Evolutionary conservation across 1,284 basidiomycete genomes (phyloP).

Genomic region (Cutaneotrichosporon dermatis): DNA sequence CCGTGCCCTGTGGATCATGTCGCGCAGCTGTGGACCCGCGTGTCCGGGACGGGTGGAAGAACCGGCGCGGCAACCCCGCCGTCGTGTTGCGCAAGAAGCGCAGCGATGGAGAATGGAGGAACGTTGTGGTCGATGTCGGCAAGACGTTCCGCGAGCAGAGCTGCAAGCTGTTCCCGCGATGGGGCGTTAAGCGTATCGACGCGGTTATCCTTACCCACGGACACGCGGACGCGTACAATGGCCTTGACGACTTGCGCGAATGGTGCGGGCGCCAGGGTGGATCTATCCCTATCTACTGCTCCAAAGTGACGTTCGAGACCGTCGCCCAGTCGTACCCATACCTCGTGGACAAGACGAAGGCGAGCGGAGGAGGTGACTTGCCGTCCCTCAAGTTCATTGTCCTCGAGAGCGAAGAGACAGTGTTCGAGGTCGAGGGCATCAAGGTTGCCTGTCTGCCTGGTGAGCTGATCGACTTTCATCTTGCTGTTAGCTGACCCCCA

Average conservation of each 20-base stretch:
- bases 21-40: conserved; percentile 37
- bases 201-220: conserved; percentile 51
- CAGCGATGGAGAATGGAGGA: conserved; percentile 29
- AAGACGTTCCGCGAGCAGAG: conserved; percentile 50
- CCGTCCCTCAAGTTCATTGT: conserved; percentile 36
- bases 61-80: conserved; percentile 46
- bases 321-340: conserved; percentile 46
- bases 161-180: conserved; percentile 41
- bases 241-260: conserved; percentile 42
- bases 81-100: conserved; percentile 29
- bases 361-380: conserved; percentile 50
- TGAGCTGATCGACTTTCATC: conserved; percentile 12
- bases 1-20: conserved; percentile 44
- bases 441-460: conserved; percentile 34
- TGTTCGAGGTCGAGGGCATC: conserved; percentile 39
- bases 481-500: conserved; percentile 7
- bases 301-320: conserved; percentile 37
- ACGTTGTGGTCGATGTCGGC: conserved; percentile 50
- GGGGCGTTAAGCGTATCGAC: conserved; percentile 47
- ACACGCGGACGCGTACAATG: conserved; percentile 45
- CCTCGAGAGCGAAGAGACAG: conserved; percentile 35
- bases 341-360: conserved; percentile 46
- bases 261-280: conserved; percentile 42
- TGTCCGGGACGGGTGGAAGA: conserved; percentile 44
- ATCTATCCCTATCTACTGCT: conserved; percentile 43